A percentile compares a stretch with the other conserved stretches of the same genome.
Evolutionary conservation across 2,329 filamentous ascomycete genomes (phyloP).

Genomic region (Aspergillus unguis): DNA sequence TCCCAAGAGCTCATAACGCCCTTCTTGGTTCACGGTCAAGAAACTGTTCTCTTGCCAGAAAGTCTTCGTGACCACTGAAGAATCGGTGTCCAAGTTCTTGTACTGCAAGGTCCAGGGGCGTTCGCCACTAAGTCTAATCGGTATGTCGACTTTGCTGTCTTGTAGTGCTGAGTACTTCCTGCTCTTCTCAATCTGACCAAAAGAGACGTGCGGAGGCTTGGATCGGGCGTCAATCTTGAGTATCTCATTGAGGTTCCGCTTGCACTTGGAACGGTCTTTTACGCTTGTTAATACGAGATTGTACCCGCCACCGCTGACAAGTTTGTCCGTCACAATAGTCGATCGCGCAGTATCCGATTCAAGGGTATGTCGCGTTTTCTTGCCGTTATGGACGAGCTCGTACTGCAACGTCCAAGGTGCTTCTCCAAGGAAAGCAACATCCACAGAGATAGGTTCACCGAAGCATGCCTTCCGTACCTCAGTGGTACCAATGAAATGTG

Average conservation of each 20-base stretch:
- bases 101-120: constrained; percentile 80
- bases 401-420: constrained; percentile 87
- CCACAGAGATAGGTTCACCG: constrained; percentile 71
- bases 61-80: constrained; percentile 49
- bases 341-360: constrained; percentile 62
- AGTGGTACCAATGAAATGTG: constrained; percentile 59
- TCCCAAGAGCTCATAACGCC: constrained; percentile 74
- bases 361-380: constrained; percentile 66
- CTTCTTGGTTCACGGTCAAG: constrained; percentile 63
- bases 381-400: constrained; percentile 86
- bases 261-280: constrained; percentile 81
- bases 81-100: constrained; percentile 59
- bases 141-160: constrained; percentile 68
- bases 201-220: constrained; percentile 81
- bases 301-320: constrained; percentile 84
- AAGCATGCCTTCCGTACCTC: constrained; percentile 68
- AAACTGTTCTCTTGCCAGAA: constrained; percentile 62
- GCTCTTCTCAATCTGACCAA: constrained; percentile 80
- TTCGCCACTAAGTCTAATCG: constrained; percentile 79
- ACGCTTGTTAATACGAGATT: constrained; percentile 80
- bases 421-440: constrained; percentile 74
- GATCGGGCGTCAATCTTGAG: constrained; percentile 81
- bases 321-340: constrained; percentile 69
- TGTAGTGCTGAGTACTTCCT: constrained; percentile 73
- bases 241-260: constrained; percentile 79